Percentiles rank a stretch among this genome's conserved stretches.
These are phyloP conservation scores for Oryza rufipogon DNA, from an alignment of 176 grass and related monocot genomes.

Conservation along the genomic window DNA sequence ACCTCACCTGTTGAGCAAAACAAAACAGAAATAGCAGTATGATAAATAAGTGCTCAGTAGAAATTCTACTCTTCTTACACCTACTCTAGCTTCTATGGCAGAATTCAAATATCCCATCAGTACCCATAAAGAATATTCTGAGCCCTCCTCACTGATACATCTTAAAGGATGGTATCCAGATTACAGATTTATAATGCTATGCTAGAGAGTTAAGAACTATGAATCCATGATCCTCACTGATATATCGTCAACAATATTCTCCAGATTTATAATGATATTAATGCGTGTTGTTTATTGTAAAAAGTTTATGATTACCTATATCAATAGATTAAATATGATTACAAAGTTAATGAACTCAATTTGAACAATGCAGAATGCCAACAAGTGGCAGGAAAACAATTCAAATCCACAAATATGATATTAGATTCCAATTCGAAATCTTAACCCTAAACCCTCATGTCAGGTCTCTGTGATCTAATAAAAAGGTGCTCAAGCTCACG, in stretches of 20 bases:
- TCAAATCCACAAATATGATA: background rate
- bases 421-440: background rate
- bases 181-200: background rate
- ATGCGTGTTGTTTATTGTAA: background rate
- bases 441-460: background rate
- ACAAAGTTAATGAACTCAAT: background rate
- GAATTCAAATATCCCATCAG: conserved; percentile 4
- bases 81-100: background rate
- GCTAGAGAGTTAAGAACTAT: background rate
- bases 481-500: conserved; percentile 7
- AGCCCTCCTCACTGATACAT: background rate
- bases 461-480: background rate
- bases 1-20: conserved; percentile 76
- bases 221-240: background rate
- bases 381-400: background rate
- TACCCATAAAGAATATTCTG: background rate
- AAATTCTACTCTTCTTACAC: conserved; percentile 10
- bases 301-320: background rate
- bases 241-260: background rate
- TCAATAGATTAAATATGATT: background rate
- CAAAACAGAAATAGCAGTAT: conserved; percentile 39
- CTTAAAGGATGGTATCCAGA: background rate
- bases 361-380: background rate
- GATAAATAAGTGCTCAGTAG: conserved; percentile 3
- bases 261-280: background rate